Percentiles rank a stretch among this genome's conserved stretches.
Conservation (phyloP, 2,329 filamentous ascomycete genomes). For the Talaromyces atroroseus region DNA sequence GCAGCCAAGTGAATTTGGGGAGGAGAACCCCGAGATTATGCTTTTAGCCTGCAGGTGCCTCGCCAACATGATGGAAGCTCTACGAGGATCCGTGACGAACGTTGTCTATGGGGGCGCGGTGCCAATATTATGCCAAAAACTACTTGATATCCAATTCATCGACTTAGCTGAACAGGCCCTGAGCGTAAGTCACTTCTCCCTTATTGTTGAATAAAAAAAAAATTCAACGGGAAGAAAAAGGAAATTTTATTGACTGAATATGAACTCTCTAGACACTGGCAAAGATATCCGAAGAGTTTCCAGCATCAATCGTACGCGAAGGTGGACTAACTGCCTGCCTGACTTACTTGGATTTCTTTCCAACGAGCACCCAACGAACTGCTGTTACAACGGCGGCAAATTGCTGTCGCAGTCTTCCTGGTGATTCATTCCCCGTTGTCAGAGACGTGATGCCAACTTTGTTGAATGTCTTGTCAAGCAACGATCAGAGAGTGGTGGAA, state of each 20-base stretch:
- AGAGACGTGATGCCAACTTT: slow-evolving; percentile 95
- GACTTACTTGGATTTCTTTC: slow-evolving; percentile 94
- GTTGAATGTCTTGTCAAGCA: slow-evolving; percentile 82
- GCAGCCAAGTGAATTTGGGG: slow-evolving; percentile 80
- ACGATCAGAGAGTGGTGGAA: slow-evolving; percentile 92
- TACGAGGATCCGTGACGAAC: slow-evolving; percentile 87
- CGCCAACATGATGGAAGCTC: slow-evolving; percentile 94
- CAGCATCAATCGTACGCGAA: slow-evolving; percentile 88
- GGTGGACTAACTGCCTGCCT: slow-evolving; percentile 93
- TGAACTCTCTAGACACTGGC: slow-evolving; percentile 65
- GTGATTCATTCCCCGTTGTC: slow-evolving; percentile 87
- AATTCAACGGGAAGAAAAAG: neutral
- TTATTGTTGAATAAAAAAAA: neutral
- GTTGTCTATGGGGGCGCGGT: slow-evolving; percentile 97
- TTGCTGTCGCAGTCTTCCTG: slow-evolving; percentile 92
- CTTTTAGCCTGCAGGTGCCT: slow-evolving; percentile 90
- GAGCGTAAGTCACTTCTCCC: slow-evolving; percentile 51
- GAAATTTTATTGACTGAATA: neutral
- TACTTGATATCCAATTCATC: slow-evolving; percentile 94
- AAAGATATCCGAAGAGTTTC: slow-evolving; percentile 96
- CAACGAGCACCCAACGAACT: slow-evolving; percentile 91
- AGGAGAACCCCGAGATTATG: slow-evolving; percentile 96
- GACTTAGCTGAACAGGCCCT: slow-evolving; percentile 95
- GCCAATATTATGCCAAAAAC: slow-evolving; percentile 86
- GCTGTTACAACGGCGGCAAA: slow-evolving; percentile 97